Evolutionary conservation across 108 stramenopile species (phyloP).

Genomic region (Pseudonitzschia delicatissima): DNA sequence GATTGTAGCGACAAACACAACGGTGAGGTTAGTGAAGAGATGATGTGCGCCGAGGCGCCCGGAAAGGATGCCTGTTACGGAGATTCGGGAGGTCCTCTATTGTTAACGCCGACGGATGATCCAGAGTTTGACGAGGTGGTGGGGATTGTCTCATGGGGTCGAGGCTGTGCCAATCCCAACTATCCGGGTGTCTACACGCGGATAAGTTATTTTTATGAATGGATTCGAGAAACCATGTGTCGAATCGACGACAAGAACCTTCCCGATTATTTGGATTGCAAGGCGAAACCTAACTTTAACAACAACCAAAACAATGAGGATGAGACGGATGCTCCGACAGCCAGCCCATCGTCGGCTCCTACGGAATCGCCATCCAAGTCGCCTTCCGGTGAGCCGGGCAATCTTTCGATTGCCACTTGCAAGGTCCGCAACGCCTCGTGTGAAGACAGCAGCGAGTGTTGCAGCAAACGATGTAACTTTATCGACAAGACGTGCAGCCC

Average conservation of each 20-base stretch:
- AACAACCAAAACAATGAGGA: not conserved
- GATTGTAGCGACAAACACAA: conserved; percentile 23
- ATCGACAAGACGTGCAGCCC: not conserved
- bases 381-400: not conserved
- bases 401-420: not conserved
- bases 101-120: not conserved
- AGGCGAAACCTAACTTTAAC: not conserved
- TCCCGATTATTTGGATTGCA: conserved; percentile 22
- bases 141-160: conserved; percentile 47
- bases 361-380: not conserved
- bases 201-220: conserved; percentile 48
- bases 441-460: not conserved
- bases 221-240: conserved; percentile 57
- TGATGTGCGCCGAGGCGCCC: conserved; percentile 51
- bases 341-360: not conserved
- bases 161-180: conserved; percentile 30
- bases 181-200: conserved; percentile 64
- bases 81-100: conserved; percentile 45
- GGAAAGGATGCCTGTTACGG: conserved; percentile 44
- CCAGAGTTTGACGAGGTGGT: conserved; percentile 21
- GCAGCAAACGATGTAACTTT: conserved; percentile 1
- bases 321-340: not conserved
- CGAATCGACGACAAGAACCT: conserved; percentile 18
- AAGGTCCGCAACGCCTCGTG: not conserved
- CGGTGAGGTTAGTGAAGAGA: conserved; percentile 15